A percentile compares a stretch with the other conserved stretches of the same genome.
Evolutionary conservation across 306 rosid species (phyloP).

Genomic region (Malus asiatica): DNA sequence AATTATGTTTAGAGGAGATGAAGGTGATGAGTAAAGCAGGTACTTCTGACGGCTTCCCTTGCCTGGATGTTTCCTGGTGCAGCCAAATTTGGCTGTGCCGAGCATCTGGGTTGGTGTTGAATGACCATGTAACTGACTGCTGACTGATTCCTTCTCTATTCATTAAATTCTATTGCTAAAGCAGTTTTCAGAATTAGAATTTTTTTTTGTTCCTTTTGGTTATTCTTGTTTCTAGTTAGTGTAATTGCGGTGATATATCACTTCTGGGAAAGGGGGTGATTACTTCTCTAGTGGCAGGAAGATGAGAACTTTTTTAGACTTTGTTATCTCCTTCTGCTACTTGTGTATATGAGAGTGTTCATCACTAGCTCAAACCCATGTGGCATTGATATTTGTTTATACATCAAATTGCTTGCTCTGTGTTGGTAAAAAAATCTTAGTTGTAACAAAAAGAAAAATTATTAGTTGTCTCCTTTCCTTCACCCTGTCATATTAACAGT

Average conservation of each 20-base stretch:
- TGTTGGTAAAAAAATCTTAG: background rate
- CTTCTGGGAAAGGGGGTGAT: background rate
- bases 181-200: background rate
- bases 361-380: background rate
- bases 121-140: constrained; percentile 27
- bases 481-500: background rate
- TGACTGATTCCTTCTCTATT: constrained; percentile 37
- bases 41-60: constrained; percentile 40
- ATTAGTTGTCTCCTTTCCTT: background rate
- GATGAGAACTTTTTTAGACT: background rate
- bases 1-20: constrained; percentile 21
- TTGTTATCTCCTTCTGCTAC: background rate
- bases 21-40: constrained; percentile 47
- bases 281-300: background rate
- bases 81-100: constrained; percentile 32
- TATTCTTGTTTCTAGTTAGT: background rate
- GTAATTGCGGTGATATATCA: background rate
- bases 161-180: background rate
- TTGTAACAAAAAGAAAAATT: background rate
- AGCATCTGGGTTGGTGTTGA: constrained; percentile 25
- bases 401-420: background rate
- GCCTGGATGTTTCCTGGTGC: constrained; percentile 42
- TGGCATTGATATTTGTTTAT: background rate
- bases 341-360: background rate
- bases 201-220: background rate